Percentiles rank a stretch among this genome's conserved stretches.
phyloP scores from a whole-genome alignment of 441 rosid species.

The Sinapis alba region DNA sequence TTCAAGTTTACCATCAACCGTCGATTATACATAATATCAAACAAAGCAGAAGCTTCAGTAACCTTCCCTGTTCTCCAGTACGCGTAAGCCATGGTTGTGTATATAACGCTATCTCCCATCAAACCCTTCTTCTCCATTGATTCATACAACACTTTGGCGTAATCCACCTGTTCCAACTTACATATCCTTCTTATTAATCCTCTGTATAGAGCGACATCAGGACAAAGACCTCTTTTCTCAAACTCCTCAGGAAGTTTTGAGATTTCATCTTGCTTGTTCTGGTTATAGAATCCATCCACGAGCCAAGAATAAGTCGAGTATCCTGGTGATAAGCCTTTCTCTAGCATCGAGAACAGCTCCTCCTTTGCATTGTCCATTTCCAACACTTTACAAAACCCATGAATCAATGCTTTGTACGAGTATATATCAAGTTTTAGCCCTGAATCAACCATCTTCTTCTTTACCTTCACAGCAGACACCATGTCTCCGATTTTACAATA shows the following conservation, averaged over 20 bases:
- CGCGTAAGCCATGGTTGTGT: constrained; percentile 67
- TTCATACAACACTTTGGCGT: constrained; percentile 52
- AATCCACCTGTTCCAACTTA: constrained; percentile 63
- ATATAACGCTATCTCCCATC: constrained; percentile 71
- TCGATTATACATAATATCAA: constrained; percentile 76
- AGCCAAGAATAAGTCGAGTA: constrained; percentile 81
- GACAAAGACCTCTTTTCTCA: constrained; percentile 54
- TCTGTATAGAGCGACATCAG: constrained; percentile 73
- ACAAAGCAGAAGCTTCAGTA: constrained; percentile 51
- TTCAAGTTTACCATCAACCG: constrained; percentile 75
- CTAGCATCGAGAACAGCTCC: constrained; percentile 66
- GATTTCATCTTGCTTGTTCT: constrained; percentile 53
- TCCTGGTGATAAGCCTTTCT: constrained; percentile 78
- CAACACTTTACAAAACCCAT: constrained; percentile 75
- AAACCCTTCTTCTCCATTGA: constrained; percentile 75
- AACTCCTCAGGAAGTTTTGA: constrained; percentile 62
- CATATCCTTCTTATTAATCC: constrained; percentile 88
- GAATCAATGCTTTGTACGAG: constrained; percentile 79
- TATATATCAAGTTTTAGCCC: constrained; percentile 70
- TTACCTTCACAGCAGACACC: constrained; percentile 82
- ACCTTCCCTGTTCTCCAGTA: constrained; percentile 79
- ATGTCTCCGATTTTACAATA: constrained; percentile 85
- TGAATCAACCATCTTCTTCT: constrained; percentile 76
- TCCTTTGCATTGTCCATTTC: constrained; percentile 81
- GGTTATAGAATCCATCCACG: constrained; percentile 68